Conservation (phyloP, 2,329 filamentous ascomycete genomes). For the Stromatinia cepivora region DNA sequence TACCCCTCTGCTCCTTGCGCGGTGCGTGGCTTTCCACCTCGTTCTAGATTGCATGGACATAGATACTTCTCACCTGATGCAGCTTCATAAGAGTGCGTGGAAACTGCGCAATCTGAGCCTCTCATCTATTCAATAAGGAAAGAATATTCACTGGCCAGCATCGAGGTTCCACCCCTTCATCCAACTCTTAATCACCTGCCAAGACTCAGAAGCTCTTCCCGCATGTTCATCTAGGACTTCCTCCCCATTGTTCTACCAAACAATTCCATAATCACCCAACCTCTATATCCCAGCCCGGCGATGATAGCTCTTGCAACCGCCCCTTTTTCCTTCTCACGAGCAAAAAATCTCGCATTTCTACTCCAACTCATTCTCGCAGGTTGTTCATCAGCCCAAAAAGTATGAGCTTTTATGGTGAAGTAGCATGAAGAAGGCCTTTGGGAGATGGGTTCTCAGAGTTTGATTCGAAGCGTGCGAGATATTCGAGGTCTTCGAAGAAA, state of each 20-base stretch:
- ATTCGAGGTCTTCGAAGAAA: constrained; percentile 73
- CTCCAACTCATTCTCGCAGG: constrained; percentile 74
- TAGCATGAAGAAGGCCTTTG: constrained; percentile 46
- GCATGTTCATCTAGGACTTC: constrained; percentile 54
- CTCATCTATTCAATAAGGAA: neutral
- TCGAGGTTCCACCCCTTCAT: constrained; percentile 23
- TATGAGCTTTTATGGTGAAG: constrained; percentile 51
- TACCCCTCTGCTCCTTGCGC: too few species aligned
- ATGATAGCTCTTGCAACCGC: constrained; percentile 52
- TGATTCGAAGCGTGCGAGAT: constrained; percentile 44
- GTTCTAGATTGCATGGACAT: neutral
- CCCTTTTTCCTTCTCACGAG: constrained; percentile 54
- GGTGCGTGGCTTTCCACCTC: neutral
- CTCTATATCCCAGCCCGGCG: constrained; percentile 54
- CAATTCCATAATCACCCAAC: constrained; percentile 60
- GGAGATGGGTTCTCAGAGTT: constrained; percentile 35
- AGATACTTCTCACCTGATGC: neutral
- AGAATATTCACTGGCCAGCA: neutral
- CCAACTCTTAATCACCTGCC: constrained; percentile 40
- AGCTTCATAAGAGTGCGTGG: neutral
- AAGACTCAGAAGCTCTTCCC: constrained; percentile 50
- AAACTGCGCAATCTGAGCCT: too few species aligned
- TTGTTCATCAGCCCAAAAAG: constrained; percentile 58
- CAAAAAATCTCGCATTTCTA: constrained; percentile 69
- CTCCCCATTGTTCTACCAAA: constrained; percentile 54